Evolutionary conservation across 495 filamentous ascomycete species (phyloP), one percentile per base, ranked within the genome.

Genomic region (Hypoxylon fuscum): DNA sequence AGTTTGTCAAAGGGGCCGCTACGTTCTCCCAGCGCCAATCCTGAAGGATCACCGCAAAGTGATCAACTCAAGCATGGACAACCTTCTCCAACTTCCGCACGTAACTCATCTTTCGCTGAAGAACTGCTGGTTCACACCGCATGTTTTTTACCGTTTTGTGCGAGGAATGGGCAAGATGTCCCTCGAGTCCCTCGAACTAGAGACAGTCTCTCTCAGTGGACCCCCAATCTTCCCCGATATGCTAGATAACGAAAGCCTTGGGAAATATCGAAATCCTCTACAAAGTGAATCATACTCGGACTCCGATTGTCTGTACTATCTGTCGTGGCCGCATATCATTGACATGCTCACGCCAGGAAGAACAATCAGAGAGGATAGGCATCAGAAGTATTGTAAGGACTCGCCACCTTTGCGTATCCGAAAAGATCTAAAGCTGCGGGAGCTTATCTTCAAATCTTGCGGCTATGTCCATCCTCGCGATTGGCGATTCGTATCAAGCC

Each of bases 1-100:
- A 17, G 56, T 80, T 9, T 74, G 70, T 45, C 81, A 84, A 11
- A 78, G 85, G 40, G 83, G 82, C 59, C 68, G 68, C 12, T 68
- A 79, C 50, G 31, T 88, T 21, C 67, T 88, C 1, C 80, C 84
- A 1, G 81, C 83, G 10, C 84, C 84, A 2, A 67, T 84, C 42
- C 58, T 76, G 0, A 52, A 64, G 11, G 18, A 68, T n/a, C 65
- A 73, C 43, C 68, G 76, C 2, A 74, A 78, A 54, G 83, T 85
- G 74, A 74, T 71, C 6, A 53, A 74, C 9, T 74, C 75, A 23
- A 73, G 77, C 59, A 68, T 70, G 64, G 73, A 45, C 1, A 70
- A 61, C 25, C 34, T 77, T 29, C 50, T 81, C 2, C 38, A 47
- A 0, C 53, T 82, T 12, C 76, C 79, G 5, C 73, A 81, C 61